Evolutionary conservation across 257 asterid species (phyloP), one percentile per base, ranked within the genome.

Genomic region (Ophiorrhiza pumila): DNA sequence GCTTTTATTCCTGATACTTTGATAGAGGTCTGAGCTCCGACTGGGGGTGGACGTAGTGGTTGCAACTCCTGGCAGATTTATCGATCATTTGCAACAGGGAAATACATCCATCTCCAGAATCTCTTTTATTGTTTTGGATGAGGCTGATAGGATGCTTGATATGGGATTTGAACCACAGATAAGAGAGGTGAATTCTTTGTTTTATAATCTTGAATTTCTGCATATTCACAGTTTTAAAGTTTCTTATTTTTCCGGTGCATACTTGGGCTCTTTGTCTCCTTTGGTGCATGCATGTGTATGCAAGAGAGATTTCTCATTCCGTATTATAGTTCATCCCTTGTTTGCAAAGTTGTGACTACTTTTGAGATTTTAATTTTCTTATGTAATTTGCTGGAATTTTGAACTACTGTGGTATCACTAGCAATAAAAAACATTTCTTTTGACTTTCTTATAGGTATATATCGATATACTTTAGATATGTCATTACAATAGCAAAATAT

Each of bases 91-190:
- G 59, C 96, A 88, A 78, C 96, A 90, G 77, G 92, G 92, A 84
- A 90, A 88, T 80, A 87, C 92, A 73, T 86, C 87, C 65, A 80
- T 92, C 56, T 84, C 91, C 41, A 87, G 97, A 78, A 83, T 86
- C 52, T 79, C 96, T 31, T 92, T 83, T 84, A 78, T 92, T 76
- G 89, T 88, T 77, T 83, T 92, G 79, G 98, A 92, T 78, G 98
- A 92, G 73, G 98, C 98, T 79, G 98, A 92, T 74, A 83, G 98
- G 72, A 90, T 92, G 98, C 96, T 92, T 63, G 96, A 92, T 81
- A 88, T 92, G 96, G 98, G 98, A 76, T 92, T 92, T 83, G 98
- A 92, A 83, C 94, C 96, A 76, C 96, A 92, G 84, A 92, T 92
- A 84, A 88, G 91, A 88, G 96, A 92, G 96, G 98, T 90, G 68